Percentiles rank a stretch among this genome's conserved stretches.
Conservation (phyloP, 2,329 filamentous ascomycete species). For the Mycocentrospora acerina region DNA sequence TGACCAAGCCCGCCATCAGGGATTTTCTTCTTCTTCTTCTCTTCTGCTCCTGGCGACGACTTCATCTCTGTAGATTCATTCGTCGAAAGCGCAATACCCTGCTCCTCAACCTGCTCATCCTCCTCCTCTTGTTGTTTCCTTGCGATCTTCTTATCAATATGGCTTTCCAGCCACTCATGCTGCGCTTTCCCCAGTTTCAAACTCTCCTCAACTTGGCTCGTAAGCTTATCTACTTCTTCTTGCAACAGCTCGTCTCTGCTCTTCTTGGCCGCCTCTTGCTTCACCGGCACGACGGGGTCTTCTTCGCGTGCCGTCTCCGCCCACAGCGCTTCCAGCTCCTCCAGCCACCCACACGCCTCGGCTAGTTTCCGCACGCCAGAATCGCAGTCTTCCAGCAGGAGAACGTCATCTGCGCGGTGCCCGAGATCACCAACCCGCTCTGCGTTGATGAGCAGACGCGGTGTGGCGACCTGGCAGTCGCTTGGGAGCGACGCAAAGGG, state of each 20-base stretch:
- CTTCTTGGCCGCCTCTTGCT: conserved; percentile 44
- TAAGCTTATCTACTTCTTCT: conserved; percentile 60
- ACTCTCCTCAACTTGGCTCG: conserved; percentile 59
- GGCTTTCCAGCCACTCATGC: conserved; percentile 37
- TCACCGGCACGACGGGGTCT: conserved; percentile 38
- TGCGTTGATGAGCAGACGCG: conserved; percentile 83
- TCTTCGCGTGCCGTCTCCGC: conserved; percentile 55
- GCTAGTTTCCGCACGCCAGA: conserved; percentile 76
- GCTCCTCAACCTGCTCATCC: not conserved
- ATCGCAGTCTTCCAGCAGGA: conserved; percentile 82
- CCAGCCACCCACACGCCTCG: conserved; percentile 77
- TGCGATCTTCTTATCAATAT: conserved; percentile 32
- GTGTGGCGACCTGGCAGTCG: conserved; percentile 61
- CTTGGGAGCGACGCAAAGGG: conserved; percentile 83
- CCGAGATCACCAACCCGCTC: conserved; percentile 81
- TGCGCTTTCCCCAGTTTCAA: conserved; percentile 40
- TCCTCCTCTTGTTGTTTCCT: conserved; percentile 16
- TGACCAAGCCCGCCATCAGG: no score
- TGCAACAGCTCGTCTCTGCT: conserved; percentile 58
- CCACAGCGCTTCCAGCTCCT: conserved; percentile 81
- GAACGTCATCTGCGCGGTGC: conserved; percentile 76
- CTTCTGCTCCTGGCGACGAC: no score
- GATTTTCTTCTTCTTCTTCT: no score
- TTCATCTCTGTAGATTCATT: conserved; percentile 7
- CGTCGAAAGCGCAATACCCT: conserved; percentile 5